Base-by-base conservation (phyloP, 192 early-diverging fungal species). In the Umbelopsis ramanniana region DNA sequence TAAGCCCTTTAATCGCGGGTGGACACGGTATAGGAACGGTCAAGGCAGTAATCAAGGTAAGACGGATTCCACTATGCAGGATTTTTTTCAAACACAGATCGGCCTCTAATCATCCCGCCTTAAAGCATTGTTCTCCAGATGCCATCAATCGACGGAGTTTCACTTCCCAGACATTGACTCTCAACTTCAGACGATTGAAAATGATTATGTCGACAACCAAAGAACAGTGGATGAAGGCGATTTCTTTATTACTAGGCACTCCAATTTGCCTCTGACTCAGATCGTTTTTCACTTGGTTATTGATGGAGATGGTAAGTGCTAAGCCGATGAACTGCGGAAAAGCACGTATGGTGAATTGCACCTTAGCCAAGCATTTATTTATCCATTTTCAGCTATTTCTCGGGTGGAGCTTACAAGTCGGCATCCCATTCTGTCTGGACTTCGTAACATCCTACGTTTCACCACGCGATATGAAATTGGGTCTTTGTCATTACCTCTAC, bases 211-310 rank as follows among this genome's bases (percentile, higher is more conserved):
- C 14, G 37, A 70, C 12, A 60, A 21, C 22, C 46, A 52, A 57
- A 26, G 57, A 48, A 29, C 48, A 26, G 21, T 91, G 23, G 73
- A 83, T 67, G 87, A 91, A 86, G 89, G 89, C 9, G 89, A 92
- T 54, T 91, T 93, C 74, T 87, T 94, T 50, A 79, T 93, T 19
- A 93, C 93, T 15, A 71, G 83, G 33, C 93, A 94, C 75, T 92
- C 91, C 22, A 93, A 94, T 71, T 47, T 94, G 26, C 90, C 91
- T 9, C 73, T 88, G 55, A 78, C 87, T 22, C 92, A 94, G 68
- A 84, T 91, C 3, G 87, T 91, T 38, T 94, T 93, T 74, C 92
- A 93, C 60, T 74, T 94, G 50, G 80, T 94, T 50, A 83, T 92
- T 63, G 83, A 81, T 33, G 82, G 82, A 24, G 79, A 84, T 52